Conservation (phyloP, 2,329 filamentous ascomycete genomes). For the Ascosphaera apis region DNA sequence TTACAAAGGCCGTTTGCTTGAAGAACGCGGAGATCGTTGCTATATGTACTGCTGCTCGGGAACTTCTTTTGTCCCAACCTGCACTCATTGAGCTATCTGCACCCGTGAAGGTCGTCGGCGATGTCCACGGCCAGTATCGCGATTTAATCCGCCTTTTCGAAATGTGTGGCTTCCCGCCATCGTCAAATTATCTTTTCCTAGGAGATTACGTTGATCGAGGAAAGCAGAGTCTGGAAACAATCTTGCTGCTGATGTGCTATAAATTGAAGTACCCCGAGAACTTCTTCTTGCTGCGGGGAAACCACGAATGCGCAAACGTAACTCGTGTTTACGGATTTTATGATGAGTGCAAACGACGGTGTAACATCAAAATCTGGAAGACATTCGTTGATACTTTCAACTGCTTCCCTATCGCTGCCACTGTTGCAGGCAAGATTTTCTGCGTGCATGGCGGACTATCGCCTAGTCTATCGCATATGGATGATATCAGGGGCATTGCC, state of each 20-base stretch:
- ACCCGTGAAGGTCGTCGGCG: constrained; percentile 92
- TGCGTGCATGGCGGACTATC: constrained; percentile 91
- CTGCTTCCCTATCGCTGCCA: constrained; percentile 81
- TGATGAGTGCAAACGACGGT: constrained; percentile 89
- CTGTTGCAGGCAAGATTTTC: constrained; percentile 92
- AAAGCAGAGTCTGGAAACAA: constrained; percentile 89
- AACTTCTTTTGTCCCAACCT: constrained; percentile 77
- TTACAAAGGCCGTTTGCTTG: constrained; percentile 89
- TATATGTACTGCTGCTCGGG: constrained; percentile 71
- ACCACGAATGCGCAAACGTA: constrained; percentile 92
- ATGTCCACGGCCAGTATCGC: constrained; percentile 91
- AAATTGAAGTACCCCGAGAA: constrained; percentile 96
- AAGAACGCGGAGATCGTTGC: constrained; percentile 95
- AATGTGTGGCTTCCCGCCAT: constrained; percentile 91
- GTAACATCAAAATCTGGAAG: constrained; percentile 96
- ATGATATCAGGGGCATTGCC: constrained; percentile 89
- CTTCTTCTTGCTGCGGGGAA: constrained; percentile 83
- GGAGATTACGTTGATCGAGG: constrained; percentile 93
- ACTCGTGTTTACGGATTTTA: constrained; percentile 95
- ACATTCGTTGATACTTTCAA: constrained; percentile 96
- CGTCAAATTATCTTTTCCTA: constrained; percentile 77
- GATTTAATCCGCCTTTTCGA: constrained; percentile 94
- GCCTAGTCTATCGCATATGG: constrained; percentile 84
- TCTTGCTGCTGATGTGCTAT: constrained; percentile 78
- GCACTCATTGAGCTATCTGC: constrained; percentile 78